Conservation (phyloP, 345 rosid species). For the Rhizophora mangle region DNA sequence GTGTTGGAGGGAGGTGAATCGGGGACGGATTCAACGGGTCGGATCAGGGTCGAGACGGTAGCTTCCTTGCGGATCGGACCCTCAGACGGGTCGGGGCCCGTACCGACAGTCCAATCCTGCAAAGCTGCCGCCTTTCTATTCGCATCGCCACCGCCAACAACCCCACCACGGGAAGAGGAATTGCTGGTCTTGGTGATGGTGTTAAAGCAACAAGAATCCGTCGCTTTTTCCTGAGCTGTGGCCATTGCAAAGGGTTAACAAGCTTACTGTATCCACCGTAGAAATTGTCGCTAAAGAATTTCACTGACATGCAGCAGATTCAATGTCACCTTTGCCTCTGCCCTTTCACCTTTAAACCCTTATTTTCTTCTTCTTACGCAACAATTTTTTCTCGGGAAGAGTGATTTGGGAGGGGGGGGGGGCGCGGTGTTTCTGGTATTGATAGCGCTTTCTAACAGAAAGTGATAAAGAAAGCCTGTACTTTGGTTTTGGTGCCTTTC, state of each 20-base stretch:
- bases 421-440: too few relatives aligned
- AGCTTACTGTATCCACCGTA: constrained; percentile 29
- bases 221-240: constrained; percentile 39
- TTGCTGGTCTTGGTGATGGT: not conserved
- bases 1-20: constrained; percentile 36
- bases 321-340: not conserved
- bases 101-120: constrained; percentile 35
- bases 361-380: not conserved
- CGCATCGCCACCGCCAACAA: not conserved
- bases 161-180: too few relatives aligned
- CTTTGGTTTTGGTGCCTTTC: too few relatives aligned
- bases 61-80: constrained; percentile 33
- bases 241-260: constrained; percentile 37
- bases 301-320: constrained; percentile 34
- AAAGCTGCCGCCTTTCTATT: constrained; percentile 7
- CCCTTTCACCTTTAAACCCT: not conserved
- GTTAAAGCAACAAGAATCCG: constrained; percentile 20
- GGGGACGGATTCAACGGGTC: constrained; percentile 45
- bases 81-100: constrained; percentile 24
- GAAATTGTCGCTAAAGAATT: constrained; percentile 25
- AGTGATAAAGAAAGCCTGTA: too few relatives aligned
- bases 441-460: too few relatives aligned
- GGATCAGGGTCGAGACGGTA: constrained; percentile 39
- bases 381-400: not conserved
- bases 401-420: too few relatives aligned